Percentiles rank a stretch among this genome's conserved stretches.
Evolutionary conservation across 202 grass and related monocot species (phyloP).

Genomic region (Panicum hallii): DNA sequence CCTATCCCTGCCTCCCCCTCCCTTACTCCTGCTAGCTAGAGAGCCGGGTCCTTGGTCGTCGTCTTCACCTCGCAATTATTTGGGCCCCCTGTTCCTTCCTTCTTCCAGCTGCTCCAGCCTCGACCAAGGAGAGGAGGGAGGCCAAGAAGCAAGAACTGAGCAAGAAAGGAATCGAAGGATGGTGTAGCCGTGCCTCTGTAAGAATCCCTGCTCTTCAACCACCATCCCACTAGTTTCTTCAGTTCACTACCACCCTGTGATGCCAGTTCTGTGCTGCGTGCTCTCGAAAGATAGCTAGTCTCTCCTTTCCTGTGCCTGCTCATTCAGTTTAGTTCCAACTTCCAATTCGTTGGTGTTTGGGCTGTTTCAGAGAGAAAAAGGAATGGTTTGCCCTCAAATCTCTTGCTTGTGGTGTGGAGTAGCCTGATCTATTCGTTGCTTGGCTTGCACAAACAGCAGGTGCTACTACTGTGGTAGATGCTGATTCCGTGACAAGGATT

Average conservation of each 20-base stretch:
- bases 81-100: neutral
- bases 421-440: neutral
- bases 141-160: neutral
- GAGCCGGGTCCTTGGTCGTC: neutral
- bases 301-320: neutral
- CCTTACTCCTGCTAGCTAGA: neutral
- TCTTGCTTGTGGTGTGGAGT: neutral
- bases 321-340: neutral
- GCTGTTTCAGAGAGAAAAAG: neutral
- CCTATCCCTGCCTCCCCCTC: neutral
- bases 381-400: neutral
- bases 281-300: neutral
- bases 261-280: neutral
- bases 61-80: constrained; percentile 12
- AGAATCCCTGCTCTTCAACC: neutral
- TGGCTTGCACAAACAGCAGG: neutral
- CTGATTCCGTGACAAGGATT: constrained; percentile 26
- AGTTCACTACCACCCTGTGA: neutral
- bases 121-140: neutral
- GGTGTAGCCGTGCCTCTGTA: constrained; percentile 61
- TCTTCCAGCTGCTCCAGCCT: too few relatives aligned
- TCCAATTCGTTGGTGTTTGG: too few relatives aligned
- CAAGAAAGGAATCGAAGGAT: constrained; percentile 16
- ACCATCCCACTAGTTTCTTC: neutral
- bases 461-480: neutral